Conservation (phyloP, 371 early-diverging fungal species). For the Syncephalastrum sp. region DNA sequence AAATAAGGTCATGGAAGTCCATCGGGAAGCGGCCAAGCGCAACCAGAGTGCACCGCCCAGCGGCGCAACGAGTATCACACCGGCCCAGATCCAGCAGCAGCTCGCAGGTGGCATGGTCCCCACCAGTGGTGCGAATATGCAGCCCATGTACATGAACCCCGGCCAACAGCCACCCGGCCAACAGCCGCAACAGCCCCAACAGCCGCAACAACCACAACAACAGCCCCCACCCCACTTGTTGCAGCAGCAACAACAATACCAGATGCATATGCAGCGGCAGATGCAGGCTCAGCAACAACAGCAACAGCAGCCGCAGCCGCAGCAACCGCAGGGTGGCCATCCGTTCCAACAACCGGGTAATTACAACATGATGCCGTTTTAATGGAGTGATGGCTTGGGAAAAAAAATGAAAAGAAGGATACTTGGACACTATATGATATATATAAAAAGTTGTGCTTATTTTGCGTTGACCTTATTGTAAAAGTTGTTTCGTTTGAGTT, state of each 20-base stretch:
- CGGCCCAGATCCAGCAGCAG: conserved; percentile 46
- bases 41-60: conserved; percentile 20
- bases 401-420: conserved; percentile 2
- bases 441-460: conserved; percentile 13
- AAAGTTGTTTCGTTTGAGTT: conserved; percentile 75
- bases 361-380: conserved; percentile 26
- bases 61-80: conserved; percentile 33
- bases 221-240: conserved; percentile 5
- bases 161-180: conserved; percentile 7
- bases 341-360: conserved; percentile 17
- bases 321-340: conserved; percentile 1
- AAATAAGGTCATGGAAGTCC: conserved; percentile 44
- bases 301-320: neutral
- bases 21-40: conserved; percentile 43
- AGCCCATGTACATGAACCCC: conserved; percentile 15
- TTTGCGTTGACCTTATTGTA: conserved; percentile 54
- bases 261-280: conserved; percentile 20
- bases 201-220: conserved; percentile 13
- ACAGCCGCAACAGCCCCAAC: neutral
- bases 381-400: neutral
- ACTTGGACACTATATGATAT: neutral
- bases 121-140: conserved; percentile 4
- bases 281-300: conserved; percentile 20
- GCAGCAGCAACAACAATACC: conserved; percentile 22
- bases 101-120: conserved; percentile 18